These are phyloP conservation scores for Luffa acutangula DNA, from an alignment of 306 rosid genomes.

Conservation along the genomic window DNA sequence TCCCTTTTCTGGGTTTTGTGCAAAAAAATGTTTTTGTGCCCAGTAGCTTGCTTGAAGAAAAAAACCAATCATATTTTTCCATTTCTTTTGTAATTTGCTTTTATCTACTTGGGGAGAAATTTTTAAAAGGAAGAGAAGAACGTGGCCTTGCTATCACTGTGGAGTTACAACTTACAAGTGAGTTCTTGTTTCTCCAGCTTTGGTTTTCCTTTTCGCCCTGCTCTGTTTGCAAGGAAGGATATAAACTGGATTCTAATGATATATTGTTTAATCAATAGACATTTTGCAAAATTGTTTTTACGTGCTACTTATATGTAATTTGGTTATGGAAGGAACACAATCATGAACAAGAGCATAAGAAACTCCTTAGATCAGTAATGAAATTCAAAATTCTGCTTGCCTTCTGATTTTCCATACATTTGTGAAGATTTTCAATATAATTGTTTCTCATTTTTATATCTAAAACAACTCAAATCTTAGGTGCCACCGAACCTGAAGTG, in stretches of 20 bases:
- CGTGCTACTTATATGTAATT: neutral
- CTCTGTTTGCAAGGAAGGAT: neutral
- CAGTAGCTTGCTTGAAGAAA: conserved; percentile 29
- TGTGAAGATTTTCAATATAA: neutral
- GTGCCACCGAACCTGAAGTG: neutral
- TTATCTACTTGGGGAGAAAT: conserved; percentile 26
- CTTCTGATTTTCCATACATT: neutral
- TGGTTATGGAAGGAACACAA: neutral
- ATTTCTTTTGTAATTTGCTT: conserved; percentile 22
- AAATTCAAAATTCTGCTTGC: neutral
- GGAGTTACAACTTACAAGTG: conserved; percentile 99
- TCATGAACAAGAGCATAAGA: neutral
- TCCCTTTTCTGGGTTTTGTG: conserved; percentile 41
- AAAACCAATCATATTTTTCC: conserved; percentile 4
- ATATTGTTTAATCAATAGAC: neutral
- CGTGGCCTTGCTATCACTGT: conserved; percentile 99
- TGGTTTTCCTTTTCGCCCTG: conserved; percentile 4
- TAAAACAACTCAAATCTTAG: neutral
- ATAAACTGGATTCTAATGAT: neutral
- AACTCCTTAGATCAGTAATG: neutral
- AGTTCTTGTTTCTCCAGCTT: conserved; percentile 87
- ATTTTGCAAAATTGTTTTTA: neutral
- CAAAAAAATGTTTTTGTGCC: conserved; percentile 38
- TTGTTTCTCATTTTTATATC: neutral
- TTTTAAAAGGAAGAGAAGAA: conserved; percentile 20